Conservation (phyloP, 352 stramenopile genomes). For the Phytophthora agathidicida region DNA sequence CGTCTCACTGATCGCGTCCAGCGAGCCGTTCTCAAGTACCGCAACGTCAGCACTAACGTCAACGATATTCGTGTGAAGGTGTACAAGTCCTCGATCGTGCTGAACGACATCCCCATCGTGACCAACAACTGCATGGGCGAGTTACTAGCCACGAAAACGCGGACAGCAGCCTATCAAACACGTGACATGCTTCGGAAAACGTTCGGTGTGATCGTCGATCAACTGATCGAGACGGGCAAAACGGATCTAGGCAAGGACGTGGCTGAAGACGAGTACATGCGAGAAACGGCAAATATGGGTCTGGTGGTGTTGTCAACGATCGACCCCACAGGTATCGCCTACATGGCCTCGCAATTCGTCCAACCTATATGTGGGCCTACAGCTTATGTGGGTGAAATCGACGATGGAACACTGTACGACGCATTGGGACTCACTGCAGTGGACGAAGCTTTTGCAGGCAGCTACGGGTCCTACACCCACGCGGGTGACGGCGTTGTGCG, state of each 20-base stretch:
- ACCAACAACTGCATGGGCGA: conserved; percentile 38
- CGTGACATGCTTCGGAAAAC: conserved; percentile 34
- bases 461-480: conserved; percentile 35
- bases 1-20: conserved; percentile 30
- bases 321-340: conserved; percentile 49
- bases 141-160: conserved; percentile 16
- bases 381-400: conserved; percentile 46
- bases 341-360: conserved; percentile 54
- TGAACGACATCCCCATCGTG: conserved; percentile 38
- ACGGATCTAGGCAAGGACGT: conserved; percentile 30
- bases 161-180: conserved; percentile 21
- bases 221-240: conserved; percentile 33
- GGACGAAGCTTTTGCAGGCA: conserved; percentile 47
- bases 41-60: not conserved
- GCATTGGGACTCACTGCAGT: conserved; percentile 29
- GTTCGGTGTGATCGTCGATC: conserved; percentile 35
- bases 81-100: conserved; percentile 32
- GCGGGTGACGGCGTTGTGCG: conserved; percentile 29
- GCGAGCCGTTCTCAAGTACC: conserved; percentile 22
- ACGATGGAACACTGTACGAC: conserved; percentile 43
- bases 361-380: conserved; percentile 57
- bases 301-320: conserved; percentile 30
- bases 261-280: conserved; percentile 37
- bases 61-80: conserved; percentile 29
- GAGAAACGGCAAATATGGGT: conserved; percentile 38